Evolutionary conservation across 2,329 filamentous ascomycete species (phyloP).

Genomic region (Diaporthe batatas): DNA sequence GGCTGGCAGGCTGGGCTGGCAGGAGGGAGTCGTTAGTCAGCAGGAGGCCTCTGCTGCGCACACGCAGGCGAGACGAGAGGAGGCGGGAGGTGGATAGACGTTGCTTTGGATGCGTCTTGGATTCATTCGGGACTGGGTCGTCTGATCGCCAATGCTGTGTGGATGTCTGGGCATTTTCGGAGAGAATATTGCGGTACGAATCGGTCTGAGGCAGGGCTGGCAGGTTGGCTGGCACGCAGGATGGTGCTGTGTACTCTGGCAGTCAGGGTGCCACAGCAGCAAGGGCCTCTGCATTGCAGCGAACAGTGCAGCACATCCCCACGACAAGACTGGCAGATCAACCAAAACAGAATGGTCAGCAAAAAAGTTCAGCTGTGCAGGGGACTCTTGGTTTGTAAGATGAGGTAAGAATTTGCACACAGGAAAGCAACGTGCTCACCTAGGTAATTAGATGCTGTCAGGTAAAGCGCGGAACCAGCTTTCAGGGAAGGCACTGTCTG

Average conservation of each 20-base stretch:
- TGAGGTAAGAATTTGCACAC: constrained; percentile 27
- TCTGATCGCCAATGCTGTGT: constrained; percentile 34
- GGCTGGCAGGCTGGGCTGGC: background rate
- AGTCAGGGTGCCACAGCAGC: constrained; percentile 10
- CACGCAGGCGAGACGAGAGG: background rate
- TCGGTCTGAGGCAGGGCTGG: background rate
- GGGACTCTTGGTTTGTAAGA: constrained; percentile 11
- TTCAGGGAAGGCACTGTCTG: background rate
- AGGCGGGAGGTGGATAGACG: constrained; percentile 14
- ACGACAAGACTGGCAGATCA: constrained; percentile 9
- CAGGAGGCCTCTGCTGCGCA: constrained; percentile 33
- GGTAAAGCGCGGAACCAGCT: constrained; percentile 7
- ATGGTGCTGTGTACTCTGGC: too few species aligned
- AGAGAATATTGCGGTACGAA: constrained; percentile 17
- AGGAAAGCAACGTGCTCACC: background rate
- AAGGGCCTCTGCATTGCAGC: constrained; percentile 7
- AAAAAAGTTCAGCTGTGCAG: constrained; percentile 25
- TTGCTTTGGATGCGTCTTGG: constrained; percentile 22
- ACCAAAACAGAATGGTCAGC: constrained; percentile 32
- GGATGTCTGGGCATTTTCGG: constrained; percentile 29
- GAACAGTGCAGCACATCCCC: constrained; percentile 4
- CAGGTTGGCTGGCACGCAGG: background rate
- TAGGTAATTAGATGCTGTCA: background rate
- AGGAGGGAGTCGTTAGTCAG: constrained; percentile 3
- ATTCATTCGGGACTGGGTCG: constrained; percentile 11